These are phyloP conservation scores for Nannochloropsis gaditana DNA, from an alignment of 108 stramenopile species.

Conservation along the genomic window DNA sequence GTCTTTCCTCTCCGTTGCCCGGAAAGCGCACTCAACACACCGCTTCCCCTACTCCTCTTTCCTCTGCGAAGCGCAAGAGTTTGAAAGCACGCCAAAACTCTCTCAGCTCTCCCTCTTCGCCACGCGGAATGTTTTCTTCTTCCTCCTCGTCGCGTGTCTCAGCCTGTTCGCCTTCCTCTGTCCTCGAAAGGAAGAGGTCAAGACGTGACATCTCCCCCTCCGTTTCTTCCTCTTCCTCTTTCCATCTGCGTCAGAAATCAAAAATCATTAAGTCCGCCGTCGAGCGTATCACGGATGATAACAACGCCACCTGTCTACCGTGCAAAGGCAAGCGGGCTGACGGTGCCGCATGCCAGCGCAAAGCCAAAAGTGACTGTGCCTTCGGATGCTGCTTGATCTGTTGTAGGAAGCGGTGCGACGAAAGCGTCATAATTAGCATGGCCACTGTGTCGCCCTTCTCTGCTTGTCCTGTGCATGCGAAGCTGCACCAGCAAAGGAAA, in stretches of 20 bases:
- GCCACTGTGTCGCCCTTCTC: background rate
- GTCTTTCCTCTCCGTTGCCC: background rate
- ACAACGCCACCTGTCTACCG: background rate
- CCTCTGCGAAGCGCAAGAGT: background rate
- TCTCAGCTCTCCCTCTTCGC: too few relatives aligned
- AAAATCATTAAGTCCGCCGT: background rate
- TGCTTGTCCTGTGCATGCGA: background rate
- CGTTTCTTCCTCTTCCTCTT: background rate
- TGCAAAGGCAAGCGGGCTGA: conserved; percentile 15
- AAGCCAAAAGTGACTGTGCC: background rate
- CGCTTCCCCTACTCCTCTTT: background rate
- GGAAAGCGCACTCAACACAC: background rate
- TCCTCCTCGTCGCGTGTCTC: too few relatives aligned
- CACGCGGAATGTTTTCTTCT: too few relatives aligned
- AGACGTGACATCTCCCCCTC: background rate
- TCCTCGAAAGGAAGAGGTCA: background rate
- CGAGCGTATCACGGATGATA: background rate
- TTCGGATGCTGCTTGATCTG: background rate
- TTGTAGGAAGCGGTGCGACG: background rate
- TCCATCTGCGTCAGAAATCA: background rate
- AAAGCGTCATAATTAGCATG: background rate
- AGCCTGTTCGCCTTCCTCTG: too few relatives aligned
- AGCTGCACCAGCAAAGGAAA: background rate
- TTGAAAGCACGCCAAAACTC: background rate
- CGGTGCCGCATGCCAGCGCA: background rate